Percentiles rank a stretch among this genome's conserved stretches.
phyloP scores from a whole-genome alignment of 805 yeast species.

The Wickerhamomyces queroliae region DNA sequence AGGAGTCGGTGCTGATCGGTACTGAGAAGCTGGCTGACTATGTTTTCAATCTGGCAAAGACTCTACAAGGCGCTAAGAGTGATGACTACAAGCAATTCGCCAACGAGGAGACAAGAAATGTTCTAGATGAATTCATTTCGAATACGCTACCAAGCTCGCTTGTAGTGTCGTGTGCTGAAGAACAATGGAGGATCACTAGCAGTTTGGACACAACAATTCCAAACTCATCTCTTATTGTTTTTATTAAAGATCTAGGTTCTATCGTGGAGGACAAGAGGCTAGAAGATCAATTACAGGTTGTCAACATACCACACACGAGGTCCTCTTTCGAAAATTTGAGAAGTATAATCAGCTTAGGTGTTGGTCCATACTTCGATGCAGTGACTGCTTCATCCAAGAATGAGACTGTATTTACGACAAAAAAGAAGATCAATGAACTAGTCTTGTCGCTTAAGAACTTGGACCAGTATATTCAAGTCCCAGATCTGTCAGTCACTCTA shows the following conservation, averaged over 20 bases:
- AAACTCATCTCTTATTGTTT: constrained; percentile 25
- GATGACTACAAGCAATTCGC: constrained; percentile 23
- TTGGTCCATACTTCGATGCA: constrained; percentile 65
- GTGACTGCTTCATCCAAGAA: constrained; percentile 24
- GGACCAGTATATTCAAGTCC: constrained; percentile 62
- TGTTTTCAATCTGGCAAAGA: constrained; percentile 22
- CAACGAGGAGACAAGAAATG: constrained; percentile 7
- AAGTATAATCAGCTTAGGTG: constrained; percentile 53
- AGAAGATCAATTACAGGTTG: constrained; percentile 27
- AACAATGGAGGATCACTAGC: constrained; percentile 11
- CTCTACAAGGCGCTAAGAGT: constrained; percentile 22
- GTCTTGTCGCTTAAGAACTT: constrained; percentile 61
- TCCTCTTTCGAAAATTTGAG: constrained; percentile 45
- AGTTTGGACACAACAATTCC: constrained; percentile 5
- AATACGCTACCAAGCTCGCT: constrained; percentile 19
- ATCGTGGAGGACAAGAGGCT: constrained; percentile 20
- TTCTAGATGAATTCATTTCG: constrained; percentile 14
- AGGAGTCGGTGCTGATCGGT: constrained; percentile 2
- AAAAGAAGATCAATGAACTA: constrained; percentile 63
- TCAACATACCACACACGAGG: constrained; percentile 28
- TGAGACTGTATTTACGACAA: constrained; percentile 39
- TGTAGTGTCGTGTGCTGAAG: constrained; percentile 15
- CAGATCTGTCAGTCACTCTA: constrained; percentile 47
- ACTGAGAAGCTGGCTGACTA: constrained; percentile 17
- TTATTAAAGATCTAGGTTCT: constrained; percentile 38